Base-by-base conservation (phyloP, 768 basidiomycete genomes). In the Pisolithus marmoratus region DNA sequence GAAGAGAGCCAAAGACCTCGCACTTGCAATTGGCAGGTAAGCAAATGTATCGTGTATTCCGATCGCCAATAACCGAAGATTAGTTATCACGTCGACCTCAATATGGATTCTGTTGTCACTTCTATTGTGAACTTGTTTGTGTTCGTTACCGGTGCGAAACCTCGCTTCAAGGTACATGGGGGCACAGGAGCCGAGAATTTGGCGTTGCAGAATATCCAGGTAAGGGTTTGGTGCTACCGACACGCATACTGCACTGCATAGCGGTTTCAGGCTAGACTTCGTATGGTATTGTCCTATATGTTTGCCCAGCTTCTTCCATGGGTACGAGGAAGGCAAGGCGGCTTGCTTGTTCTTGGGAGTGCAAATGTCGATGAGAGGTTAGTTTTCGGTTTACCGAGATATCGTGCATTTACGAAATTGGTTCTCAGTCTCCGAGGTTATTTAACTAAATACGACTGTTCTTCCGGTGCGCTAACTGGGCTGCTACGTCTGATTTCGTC, bases 281-380 rank as follows among this genome's bases (percentile, higher is more conserved):
- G 96, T 8, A 99, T 99, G 96, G 88, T 99, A 3, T 68, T 98
- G 17, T 80, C 92, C 1, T 98, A 98, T 65, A 70, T 96, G 70
- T 97, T 98, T 58, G 94, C 95, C 8, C 95, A 97, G 62, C 81
- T 98, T 4, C 70, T 97, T 29, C 95, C 93, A 3, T 97, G 90
- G 86, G 90, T 87, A 0, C 75, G 94, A 54, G 92, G 94, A 0
- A 81, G 81, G 62, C 68, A 70, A 38, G 96, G 96, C 1, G 91
- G 92, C 6, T 69, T 99, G 34, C 82, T 98, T 23, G 96, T 98
- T 1, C 78, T 98, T n/a, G 96, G 96, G 2, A 94, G 91, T 57
- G 94, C 96, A 17, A 98, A 98, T 63, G 96, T 99, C 2, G 96
- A 99, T 61, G 96, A 98, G 74, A 95, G 91, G 92, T 86, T 52